These are phyloP conservation scores for Aspergillus floridensis DNA, from an alignment of 2,329 filamentous ascomycete species.

Conservation along the genomic window DNA sequence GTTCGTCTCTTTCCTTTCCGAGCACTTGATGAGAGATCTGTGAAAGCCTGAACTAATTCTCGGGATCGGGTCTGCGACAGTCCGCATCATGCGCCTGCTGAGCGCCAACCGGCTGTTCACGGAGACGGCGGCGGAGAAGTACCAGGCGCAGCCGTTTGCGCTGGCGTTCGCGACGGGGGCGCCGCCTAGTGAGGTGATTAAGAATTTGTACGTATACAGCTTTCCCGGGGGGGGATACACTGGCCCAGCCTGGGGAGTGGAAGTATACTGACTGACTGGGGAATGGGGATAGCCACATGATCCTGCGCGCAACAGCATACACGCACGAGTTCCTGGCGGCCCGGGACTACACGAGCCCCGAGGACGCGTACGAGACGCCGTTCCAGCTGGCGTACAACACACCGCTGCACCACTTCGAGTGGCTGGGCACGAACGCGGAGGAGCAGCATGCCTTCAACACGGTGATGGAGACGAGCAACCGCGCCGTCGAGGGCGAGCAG, in stretches of 20 bases:
- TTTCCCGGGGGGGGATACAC: no score
- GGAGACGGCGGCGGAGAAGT: constrained; percentile 6
- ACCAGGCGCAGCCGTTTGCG: constrained; percentile 16
- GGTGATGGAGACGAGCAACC: constrained; percentile 21
- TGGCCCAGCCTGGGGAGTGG: no score
- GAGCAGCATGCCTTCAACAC: constrained; percentile 28
- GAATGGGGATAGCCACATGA: constrained; percentile 7
- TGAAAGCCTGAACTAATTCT: not conserved
- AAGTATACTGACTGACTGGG: no score
- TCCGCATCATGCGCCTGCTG: constrained; percentile 21
- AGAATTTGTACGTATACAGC: constrained; percentile 19
- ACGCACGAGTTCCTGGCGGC: constrained; percentile 27
- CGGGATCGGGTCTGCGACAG: constrained; percentile 9
- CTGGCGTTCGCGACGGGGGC: constrained; percentile 7
- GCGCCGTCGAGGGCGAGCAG: not conserved
- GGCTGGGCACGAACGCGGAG: constrained; percentile 20
- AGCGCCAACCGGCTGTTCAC: constrained; percentile 15
- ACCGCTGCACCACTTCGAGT: constrained; percentile 28
- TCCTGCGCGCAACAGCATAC: constrained; percentile 15
- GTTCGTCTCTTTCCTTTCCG: constrained; percentile 1
- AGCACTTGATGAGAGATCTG: no score
- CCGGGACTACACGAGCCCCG: constrained; percentile 30
- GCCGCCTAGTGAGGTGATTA: constrained; percentile 13
- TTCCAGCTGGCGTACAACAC: constrained; percentile 29
- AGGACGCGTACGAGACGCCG: constrained; percentile 25